Base-by-base conservation (phyloP, 371 early-diverging fungal species). In the Coemansia sp. region DNA sequence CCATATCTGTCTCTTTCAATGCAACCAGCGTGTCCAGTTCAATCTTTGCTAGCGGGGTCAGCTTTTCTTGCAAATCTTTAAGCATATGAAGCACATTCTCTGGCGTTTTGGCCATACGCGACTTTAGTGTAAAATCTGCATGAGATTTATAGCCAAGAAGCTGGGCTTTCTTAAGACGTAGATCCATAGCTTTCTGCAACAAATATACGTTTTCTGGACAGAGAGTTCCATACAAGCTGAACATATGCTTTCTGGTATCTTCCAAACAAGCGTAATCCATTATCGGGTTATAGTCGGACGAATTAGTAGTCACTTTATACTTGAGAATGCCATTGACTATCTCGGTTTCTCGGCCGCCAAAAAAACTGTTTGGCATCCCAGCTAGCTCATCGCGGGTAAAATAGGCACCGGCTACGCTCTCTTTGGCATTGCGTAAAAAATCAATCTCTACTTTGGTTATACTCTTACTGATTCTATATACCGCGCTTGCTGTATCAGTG, bases 61-160 rank as follows among this genome's bases (percentile, higher is more conserved):
- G 52, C 22, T 53, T 52, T 29, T 27, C 27, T 6, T 29, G 37
- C 24, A 54, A 29, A 22, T 13, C 39, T 10, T 50, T 22, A 16
- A 34, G 37, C 21, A 63, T 31, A 6, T 8, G 16, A 6, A 81
- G 67, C 7, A 91, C 80, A 39, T 84, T 82, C 4, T 87, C 85
- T 3, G 77, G 79, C 76, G 91, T 90, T 47, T 92, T 92, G 91
- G 92, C 92, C 71, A 87, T 45, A 5, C 14, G 88, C 34, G 85
- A 82, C 66, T 92, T 90, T 14, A 92, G 82, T 8, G 82, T 81
- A 72, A 80, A 92, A 6, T 80, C 85, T 10, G 90, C 88, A 77
- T 91, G 90, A 39, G 78, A 83, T 57, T 79, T 69, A 77, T 88
- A 92, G 1, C 92, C 92, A 39, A 92, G 66, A 45, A 93, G 71